Evolutionary conservation across 148 eudicot genomes (phyloP).

Genomic region (Amaranthus hypochondriacus): DNA sequence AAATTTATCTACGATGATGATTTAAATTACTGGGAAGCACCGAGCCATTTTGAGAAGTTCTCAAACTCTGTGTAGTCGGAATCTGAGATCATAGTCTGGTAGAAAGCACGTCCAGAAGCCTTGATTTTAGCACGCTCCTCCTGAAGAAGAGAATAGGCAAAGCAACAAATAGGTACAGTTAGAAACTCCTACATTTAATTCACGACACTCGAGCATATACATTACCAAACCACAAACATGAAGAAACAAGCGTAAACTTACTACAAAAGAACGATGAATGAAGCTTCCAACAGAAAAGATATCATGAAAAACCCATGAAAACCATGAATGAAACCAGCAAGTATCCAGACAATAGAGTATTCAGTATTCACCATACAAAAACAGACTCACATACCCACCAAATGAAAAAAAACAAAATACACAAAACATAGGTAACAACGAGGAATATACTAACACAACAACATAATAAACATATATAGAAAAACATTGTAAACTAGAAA

Average conservation of each 20-base stretch:
- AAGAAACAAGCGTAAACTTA: too few species aligned
- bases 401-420: not conserved
- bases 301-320: too few species aligned
- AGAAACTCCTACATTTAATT: not conserved
- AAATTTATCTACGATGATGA: slow-evolving; percentile 5
- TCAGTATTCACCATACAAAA: not conserved
- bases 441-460: too few species aligned
- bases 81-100: slow-evolving; percentile 42
- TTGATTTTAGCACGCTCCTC: slow-evolving; percentile 30
- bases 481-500: too few species aligned
- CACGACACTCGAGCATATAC: too few species aligned
- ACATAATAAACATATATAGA: too few species aligned
- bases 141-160: slow-evolving; percentile 10
- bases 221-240: too few species aligned
- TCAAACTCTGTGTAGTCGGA: slow-evolving; percentile 43
- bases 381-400: not conserved
- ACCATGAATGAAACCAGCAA: too few species aligned
- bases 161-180: not conserved
- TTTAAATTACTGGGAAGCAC: slow-evolving; percentile 34
- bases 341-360: not conserved
- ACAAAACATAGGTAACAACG: not conserved
- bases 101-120: slow-evolving; percentile 37
- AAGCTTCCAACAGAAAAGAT: too few species aligned
- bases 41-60: slow-evolving; percentile 41
- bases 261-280: too few species aligned